Evolutionary conservation across 352 stramenopile genomes (phyloP), one percentile per base, ranked within the genome.

Genomic region (Aphanomyces cochlioides): DNA sequence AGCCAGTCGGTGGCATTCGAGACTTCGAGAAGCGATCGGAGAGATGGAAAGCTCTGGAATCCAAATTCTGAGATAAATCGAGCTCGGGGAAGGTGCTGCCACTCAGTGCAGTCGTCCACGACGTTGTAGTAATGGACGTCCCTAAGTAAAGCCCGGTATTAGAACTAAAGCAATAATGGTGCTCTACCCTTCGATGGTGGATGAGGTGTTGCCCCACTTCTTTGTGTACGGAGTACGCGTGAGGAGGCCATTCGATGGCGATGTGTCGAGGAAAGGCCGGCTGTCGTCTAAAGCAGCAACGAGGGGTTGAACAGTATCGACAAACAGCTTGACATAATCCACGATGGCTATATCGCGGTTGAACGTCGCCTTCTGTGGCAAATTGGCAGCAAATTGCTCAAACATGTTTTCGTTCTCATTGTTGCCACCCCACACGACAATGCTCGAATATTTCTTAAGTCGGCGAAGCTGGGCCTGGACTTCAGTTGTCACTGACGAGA

Each of bases 381-480:
- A 72, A 8, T 73, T 72, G 19, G 79, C 71, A 17, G 78, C 79
- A 67, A 92, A 93, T 63, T 90, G 77, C 70, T 91, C 82, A 82
- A 93, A 90, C 79, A 93, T 92, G 67, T 85, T 87, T 71, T 93
- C 84, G 74, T 96, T 96, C 71, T 97, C 90, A 72, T 97, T 97
- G 79, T 96, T 96, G 38, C 84, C 90, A 10, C 88, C 87, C 90
- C 90, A 97, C 17, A 96, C 90, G 7, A 85, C 83, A 63, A 97
- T 86, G 63, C 83, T 95, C 34, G 88, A 88, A 73, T 83, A 92
- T 68, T 89, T 87, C 38, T 78, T 76, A 63, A 97, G 71, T 0
- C 89, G 79, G 1, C 66, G 69, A 7, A 91, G 79, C 71, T 95
- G 85, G 69, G 80, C 81, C 8, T 40, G 21, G 13, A 96, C 77